A percentile compares a stretch with the other conserved stretches of the same genome.
These are phyloP conservation scores for Eucalyptus lansdowneana DNA, from an alignment of 345 rosid species.

Conservation along the genomic window DNA sequence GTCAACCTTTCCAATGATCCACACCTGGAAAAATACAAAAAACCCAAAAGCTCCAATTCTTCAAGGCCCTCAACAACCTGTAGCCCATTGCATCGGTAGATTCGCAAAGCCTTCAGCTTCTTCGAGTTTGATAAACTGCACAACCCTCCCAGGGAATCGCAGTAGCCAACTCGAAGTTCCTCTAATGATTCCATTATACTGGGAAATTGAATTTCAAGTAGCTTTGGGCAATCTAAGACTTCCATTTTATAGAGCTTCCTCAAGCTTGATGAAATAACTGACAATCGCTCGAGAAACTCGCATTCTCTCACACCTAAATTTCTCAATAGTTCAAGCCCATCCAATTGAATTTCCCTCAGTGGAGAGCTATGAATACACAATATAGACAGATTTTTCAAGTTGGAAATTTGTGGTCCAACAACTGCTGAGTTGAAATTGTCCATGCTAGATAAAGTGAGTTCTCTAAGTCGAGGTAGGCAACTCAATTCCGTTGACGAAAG, in stretches of 20 bases:
- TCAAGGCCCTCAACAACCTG: not conserved
- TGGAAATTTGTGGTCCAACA: not conserved
- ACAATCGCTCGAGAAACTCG: not conserved
- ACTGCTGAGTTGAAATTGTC: rapidly evolving
- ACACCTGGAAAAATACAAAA: rapidly evolving
- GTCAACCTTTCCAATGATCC: not conserved
- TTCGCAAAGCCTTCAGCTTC: rapidly evolving
- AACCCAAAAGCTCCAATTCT: rapidly evolving
- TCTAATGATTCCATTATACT: not conserved
- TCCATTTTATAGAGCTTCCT: not conserved
- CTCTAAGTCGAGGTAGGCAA: not conserved
- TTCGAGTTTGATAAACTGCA: rapidly evolving
- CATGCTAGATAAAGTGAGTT: not conserved
- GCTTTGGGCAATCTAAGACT: not conserved
- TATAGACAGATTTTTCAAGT: not conserved
- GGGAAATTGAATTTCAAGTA: not conserved
- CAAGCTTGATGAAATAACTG: rapidly evolving
- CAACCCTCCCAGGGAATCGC: not conserved
- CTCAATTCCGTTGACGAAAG: not conserved
- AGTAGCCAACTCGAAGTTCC: not conserved
- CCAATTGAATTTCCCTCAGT: not conserved
- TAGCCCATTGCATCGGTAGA: not conserved
- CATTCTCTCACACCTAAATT: not conserved
- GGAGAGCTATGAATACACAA: not conserved
- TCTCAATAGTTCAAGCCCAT: not conserved